A percentile compares a stretch with the other conserved stretches of the same genome.
These are phyloP conservation scores for Bolboschoenoplectus hybrid DNA, from an alignment of 202 grass and related monocot species.

Conservation along the genomic window DNA sequence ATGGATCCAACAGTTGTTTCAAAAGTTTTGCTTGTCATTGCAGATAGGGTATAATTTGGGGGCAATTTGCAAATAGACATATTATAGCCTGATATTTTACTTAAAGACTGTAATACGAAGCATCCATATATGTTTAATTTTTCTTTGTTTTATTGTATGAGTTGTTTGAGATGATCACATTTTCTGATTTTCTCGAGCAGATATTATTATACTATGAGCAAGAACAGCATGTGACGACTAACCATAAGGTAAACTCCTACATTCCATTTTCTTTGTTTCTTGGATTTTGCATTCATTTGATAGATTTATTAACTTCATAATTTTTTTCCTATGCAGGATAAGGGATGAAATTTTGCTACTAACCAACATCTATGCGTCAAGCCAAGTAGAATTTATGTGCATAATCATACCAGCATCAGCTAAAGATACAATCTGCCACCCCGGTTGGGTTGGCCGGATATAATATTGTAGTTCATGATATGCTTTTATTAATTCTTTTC, in stretches of 20 bases:
- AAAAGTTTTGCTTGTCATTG: neutral
- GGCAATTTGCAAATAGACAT: neutral
- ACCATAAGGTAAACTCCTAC: conserved; percentile 28
- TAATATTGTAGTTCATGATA: conserved; percentile 27
- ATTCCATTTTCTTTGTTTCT: neutral
- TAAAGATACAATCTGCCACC: conserved; percentile 20
- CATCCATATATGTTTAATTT: neutral
- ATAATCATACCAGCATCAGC: conserved; percentile 26
- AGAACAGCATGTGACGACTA: conserved; percentile 17
- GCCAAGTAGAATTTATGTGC: conserved; percentile 14
- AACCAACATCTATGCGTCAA: conserved; percentile 25
- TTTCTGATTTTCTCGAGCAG: conserved; percentile 15
- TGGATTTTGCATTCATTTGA: conserved; percentile 25
- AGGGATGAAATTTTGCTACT: conserved; percentile 40
- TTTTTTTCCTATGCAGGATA: conserved; percentile 36
- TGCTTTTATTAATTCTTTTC: conserved; percentile 31
- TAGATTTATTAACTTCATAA: neutral
- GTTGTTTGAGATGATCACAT: neutral
- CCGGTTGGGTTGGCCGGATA: neutral
- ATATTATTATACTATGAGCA: neutral
- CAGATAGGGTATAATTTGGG: neutral
- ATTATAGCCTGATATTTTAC: conserved; percentile 15
- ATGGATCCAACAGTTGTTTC: conserved; percentile 2
- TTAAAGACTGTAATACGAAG: neutral
- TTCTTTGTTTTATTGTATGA: neutral